Percentiles rank a stretch among this genome's conserved stretches.
Evolutionary conservation across 2,329 filamentous ascomycete genomes (phyloP).

Genomic region (Pyricularia pennisetigena): DNA sequence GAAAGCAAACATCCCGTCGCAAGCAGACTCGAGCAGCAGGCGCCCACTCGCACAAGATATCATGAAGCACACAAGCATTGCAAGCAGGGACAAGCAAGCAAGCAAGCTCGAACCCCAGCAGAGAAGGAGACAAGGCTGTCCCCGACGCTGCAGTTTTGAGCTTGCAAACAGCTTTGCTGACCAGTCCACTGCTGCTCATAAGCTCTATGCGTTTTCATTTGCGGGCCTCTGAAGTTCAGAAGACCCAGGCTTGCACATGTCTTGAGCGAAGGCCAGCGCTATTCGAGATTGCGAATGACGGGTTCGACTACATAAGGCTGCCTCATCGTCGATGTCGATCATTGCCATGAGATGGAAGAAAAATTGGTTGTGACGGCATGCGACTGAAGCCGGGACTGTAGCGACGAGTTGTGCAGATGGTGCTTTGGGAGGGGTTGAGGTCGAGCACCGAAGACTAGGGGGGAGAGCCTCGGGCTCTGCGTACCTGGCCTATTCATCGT

Average conservation of each 20-base stretch:
- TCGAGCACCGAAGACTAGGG: background rate
- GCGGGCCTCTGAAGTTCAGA: background rate
- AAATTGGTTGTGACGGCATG: background rate
- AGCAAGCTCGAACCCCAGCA: background rate
- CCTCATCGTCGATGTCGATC: background rate
- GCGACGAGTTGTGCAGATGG: background rate
- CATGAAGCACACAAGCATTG: background rate
- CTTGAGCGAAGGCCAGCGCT: background rate
- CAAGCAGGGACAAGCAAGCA: background rate
- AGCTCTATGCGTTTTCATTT: background rate
- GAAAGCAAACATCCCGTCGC: slow-evolving; percentile 1
- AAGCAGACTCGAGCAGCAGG: background rate
- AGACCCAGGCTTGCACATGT: background rate
- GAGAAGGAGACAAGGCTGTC: background rate
- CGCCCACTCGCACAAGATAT: background rate
- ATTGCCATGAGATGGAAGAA: background rate
- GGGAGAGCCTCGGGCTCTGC: slow-evolving; percentile 13
- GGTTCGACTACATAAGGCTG: background rate
- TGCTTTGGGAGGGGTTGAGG: background rate
- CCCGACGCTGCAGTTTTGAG: background rate
- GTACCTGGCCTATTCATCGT: slow-evolving; percentile 54
- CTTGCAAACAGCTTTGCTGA: background rate
- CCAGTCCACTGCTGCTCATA: background rate
- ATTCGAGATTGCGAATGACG: background rate
- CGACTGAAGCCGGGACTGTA: background rate